Conservation (phyloP, 2,329 filamentous ascomycete genomes). For the Fusarium sp. region DNA sequence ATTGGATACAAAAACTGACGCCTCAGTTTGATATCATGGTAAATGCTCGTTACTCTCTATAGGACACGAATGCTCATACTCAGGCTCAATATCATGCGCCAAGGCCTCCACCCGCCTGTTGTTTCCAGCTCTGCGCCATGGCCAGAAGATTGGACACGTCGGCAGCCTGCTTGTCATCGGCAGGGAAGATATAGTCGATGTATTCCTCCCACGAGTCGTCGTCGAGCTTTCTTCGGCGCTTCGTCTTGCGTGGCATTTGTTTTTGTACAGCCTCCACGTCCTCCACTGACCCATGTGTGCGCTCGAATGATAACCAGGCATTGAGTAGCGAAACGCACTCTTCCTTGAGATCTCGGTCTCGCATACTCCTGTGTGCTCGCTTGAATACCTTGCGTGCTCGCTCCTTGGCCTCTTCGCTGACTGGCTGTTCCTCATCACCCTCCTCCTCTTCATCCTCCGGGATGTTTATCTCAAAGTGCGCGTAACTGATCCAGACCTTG, state of each 20-base stretch:
- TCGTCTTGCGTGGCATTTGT: constrained; percentile 92
- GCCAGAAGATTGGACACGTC: constrained; percentile 86
- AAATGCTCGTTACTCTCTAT: neutral
- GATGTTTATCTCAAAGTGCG: constrained; percentile 97
- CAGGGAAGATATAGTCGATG: constrained; percentile 96
- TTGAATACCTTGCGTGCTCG: constrained; percentile 86
- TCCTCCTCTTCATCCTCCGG: constrained; percentile 74
- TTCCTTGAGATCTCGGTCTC: constrained; percentile 89
- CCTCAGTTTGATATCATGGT: neutral
- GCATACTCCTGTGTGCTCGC: constrained; percentile 86
- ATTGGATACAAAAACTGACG: neutral
- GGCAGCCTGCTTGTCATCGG: constrained; percentile 86
- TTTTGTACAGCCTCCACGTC: constrained; percentile 86
- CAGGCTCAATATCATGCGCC: constrained; percentile 32
- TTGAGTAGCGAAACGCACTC: constrained; percentile 93
- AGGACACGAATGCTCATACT: neutral
- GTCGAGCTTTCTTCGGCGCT: constrained; percentile 90
- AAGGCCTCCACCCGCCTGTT: constrained; percentile 61
- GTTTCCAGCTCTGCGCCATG: constrained; percentile 90
- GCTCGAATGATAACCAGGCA: constrained; percentile 92
- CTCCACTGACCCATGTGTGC: constrained; percentile 77
- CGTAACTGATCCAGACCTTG: constrained; percentile 99
- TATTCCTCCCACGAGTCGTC: constrained; percentile 96
- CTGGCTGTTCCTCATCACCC: constrained; percentile 70
- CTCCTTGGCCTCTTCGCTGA: constrained; percentile 84